phyloP scores from a whole-genome alignment of 1,284 basidiomycete species.

The Cutaneotrichosporon mucoides region DNA sequence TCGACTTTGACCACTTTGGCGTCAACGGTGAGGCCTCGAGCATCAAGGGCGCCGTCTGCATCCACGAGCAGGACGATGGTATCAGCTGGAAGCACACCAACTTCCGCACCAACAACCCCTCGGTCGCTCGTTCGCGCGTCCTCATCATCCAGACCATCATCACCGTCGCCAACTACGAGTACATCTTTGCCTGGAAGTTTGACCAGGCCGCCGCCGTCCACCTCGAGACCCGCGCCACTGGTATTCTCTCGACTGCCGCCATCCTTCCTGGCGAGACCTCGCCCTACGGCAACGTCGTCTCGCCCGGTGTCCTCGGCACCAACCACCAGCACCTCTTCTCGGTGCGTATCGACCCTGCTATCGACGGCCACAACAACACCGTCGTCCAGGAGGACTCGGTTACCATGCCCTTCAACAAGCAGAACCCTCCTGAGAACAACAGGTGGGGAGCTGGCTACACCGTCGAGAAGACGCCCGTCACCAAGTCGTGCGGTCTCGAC shows the following conservation, averaged over 20 bases:
- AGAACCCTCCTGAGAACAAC: slow-evolving; percentile 39
- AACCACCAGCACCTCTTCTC: slow-evolving; percentile 52
- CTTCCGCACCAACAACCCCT: slow-evolving; percentile 43
- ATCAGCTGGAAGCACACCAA: slow-evolving; percentile 50
- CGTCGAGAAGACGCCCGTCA: slow-evolving; percentile 42
- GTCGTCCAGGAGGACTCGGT: slow-evolving; percentile 48
- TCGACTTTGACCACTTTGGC: slow-evolving; percentile 42
- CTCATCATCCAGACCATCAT: slow-evolving; percentile 49
- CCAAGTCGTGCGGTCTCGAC: slow-evolving; percentile 36
- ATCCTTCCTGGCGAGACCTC: slow-evolving; percentile 46
- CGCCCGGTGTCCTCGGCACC: slow-evolving; percentile 47
- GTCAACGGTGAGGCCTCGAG: slow-evolving; percentile 23
- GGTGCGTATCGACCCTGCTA: slow-evolving; percentile 42
- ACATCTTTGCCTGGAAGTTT: slow-evolving; percentile 48
- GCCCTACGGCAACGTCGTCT: slow-evolving; percentile 50
- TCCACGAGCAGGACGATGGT: slow-evolving; percentile 17
- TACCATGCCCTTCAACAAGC: slow-evolving; percentile 36
- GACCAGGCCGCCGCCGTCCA: slow-evolving; percentile 50
- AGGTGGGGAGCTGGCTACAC: slow-evolving; percentile 42
- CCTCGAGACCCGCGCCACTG: slow-evolving; percentile 51
- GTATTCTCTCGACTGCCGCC: slow-evolving; percentile 48
- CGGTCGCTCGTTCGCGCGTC: slow-evolving; percentile 43
- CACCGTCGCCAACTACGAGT: slow-evolving; percentile 46
- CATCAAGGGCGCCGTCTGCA: slow-evolving; percentile 44
- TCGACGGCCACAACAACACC: slow-evolving; percentile 47